Percentiles rank a stretch among this genome's conserved stretches.
phyloP scores from a whole-genome alignment of 202 grass and related monocot genomes.

The Zoysia matrella region DNA sequence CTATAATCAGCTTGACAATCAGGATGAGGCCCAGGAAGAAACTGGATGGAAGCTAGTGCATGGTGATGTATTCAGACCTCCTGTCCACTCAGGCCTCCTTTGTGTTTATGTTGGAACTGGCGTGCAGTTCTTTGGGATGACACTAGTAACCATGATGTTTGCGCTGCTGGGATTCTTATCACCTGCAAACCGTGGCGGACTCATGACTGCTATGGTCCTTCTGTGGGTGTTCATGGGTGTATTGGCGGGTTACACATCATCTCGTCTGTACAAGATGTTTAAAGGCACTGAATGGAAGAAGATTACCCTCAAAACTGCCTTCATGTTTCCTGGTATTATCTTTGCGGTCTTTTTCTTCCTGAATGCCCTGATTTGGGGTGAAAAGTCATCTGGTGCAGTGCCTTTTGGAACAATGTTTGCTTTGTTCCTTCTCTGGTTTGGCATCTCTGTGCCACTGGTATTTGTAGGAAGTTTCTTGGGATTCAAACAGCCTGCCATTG shows the following conservation, averaged over 20 bases:
- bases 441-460: conserved; percentile 62
- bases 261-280: conserved; percentile 94
- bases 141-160: conserved; percentile 92
- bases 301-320: conserved; percentile 93
- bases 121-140: conserved; percentile 92
- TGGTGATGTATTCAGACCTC: conserved; percentile 83
- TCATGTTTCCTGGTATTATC: conserved; percentile 94
- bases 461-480: no score
- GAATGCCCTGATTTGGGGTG: conserved; percentile 96
- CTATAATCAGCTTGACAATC: no score
- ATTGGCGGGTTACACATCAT: conserved; percentile 81
- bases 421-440: conserved; percentile 88
- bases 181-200: conserved; percentile 81
- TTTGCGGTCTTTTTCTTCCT: conserved; percentile 80
- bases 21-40: conserved; percentile 77
- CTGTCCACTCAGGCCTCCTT: conserved; percentile 78
- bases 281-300: conserved; percentile 97
- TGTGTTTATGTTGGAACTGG: conserved; percentile 94
- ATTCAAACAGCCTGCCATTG: not conserved
- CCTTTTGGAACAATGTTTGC: conserved; percentile 98
- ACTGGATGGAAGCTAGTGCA: conserved; percentile 91
- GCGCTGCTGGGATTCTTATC: conserved; percentile 85
- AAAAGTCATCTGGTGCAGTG: conserved; percentile 92
- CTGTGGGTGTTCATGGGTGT: conserved; percentile 96
- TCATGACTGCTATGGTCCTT: conserved; percentile 96